phyloP scores from a whole-genome alignment of 2,329 filamentous ascomycete genomes.

The Cadophora gregata region DNA sequence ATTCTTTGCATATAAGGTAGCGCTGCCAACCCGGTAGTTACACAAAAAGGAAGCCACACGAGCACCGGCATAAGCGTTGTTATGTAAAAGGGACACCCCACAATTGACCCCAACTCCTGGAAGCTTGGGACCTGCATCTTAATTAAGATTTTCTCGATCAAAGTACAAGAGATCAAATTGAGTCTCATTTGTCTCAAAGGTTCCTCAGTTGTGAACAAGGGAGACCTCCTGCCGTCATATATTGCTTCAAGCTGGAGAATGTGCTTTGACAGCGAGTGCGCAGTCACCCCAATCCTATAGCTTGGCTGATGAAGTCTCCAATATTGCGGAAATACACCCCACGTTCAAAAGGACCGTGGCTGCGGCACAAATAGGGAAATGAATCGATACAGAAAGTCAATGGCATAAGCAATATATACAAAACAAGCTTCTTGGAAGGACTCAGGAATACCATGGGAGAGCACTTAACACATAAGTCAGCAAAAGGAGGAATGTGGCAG shows the following conservation, averaged over 20 bases:
- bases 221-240: background rate
- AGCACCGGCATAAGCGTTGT: conserved; percentile 1
- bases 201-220: background rate
- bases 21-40: background rate
- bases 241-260: background rate
- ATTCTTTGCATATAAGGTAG: conserved; percentile 3
- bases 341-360: background rate
- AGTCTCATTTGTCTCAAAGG: background rate
- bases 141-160: background rate
- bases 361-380: background rate
- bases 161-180: background rate
- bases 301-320: background rate
- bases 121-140: background rate
- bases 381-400: background rate
- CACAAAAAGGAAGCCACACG: background rate
- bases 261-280: background rate
- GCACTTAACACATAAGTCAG: no score
- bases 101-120: background rate
- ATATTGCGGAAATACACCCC: background rate
- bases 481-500: background rate
- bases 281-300: background rate
- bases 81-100: background rate
- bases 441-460: background rate
- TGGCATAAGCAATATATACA: background rate
- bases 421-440: no score